Conservation (phyloP, 345 rosid genomes). For the Mangifera indica region DNA sequence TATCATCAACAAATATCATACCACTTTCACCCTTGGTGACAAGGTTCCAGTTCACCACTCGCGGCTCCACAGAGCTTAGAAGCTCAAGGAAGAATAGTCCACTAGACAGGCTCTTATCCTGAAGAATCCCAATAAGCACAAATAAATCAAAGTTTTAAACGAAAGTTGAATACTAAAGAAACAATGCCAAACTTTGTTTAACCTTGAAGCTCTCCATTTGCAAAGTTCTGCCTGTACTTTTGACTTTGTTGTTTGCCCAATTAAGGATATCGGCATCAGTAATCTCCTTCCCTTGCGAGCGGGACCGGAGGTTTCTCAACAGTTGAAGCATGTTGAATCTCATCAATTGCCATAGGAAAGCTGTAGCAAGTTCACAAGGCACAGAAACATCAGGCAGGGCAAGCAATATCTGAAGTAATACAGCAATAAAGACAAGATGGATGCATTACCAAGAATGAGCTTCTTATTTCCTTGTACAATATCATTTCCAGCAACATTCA, state of each 20-base stretch:
- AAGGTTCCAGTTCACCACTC: conserved; percentile 96
- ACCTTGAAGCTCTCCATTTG: conserved; percentile 83
- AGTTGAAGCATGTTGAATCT: conserved; percentile 89
- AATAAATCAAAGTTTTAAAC: background rate
- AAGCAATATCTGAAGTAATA: background rate
- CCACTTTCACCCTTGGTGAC: conserved; percentile 95
- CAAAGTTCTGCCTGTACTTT: conserved; percentile 54
- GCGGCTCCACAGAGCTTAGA: conserved; percentile 83
- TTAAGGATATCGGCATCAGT: conserved; percentile 70
- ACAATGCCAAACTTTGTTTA: conserved; percentile 13
- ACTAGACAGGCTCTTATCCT: conserved; percentile 79
- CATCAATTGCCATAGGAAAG: conserved; percentile 93
- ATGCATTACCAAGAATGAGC: conserved; percentile 76
- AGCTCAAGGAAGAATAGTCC: conserved; percentile 92
- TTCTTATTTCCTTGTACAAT: conserved; percentile 94
- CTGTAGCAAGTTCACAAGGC: conserved; percentile 24
- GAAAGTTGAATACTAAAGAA: background rate
- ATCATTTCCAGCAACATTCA: conserved; percentile 89
- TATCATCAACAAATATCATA: conserved; percentile 22
- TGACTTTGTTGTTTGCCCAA: conserved; percentile 79
- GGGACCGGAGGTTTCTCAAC: conserved; percentile 74
- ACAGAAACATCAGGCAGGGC: background rate
- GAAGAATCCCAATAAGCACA: conserved; percentile 15
- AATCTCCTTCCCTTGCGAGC: conserved; percentile 72
- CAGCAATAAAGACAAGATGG: background rate